Conservation (phyloP, 164 flowering plant genomes). For the Chloranthus sessilifolius region DNA sequence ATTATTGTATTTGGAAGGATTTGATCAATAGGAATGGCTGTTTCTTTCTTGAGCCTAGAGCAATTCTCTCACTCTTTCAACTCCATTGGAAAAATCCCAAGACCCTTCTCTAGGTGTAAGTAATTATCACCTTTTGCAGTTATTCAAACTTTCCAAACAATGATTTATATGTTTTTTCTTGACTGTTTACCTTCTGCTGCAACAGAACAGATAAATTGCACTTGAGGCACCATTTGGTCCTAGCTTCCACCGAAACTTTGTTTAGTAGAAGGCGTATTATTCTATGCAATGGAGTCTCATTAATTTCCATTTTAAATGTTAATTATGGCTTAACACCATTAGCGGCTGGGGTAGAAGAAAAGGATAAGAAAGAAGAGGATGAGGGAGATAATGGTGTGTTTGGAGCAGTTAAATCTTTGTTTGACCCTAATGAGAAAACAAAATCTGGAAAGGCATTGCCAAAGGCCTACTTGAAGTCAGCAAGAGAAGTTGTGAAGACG, state of each 20-base stretch:
- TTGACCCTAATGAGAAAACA: slow-evolving; percentile 91
- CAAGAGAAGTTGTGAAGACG: slow-evolving; percentile 82
- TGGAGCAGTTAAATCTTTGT: slow-evolving; percentile 59
- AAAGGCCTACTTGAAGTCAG: slow-evolving; percentile 87
- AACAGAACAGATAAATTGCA: slow-evolving; percentile 41
- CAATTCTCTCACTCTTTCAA: slow-evolving; percentile 17
- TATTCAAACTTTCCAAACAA: not conserved
- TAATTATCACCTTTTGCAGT: not conserved
- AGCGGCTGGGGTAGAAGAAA: slow-evolving; percentile 35
- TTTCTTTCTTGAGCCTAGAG: slow-evolving; percentile 19
- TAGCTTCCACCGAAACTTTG: slow-evolving; percentile 20
- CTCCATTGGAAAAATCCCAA: slow-evolving; percentile 9
- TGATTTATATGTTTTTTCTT: slow-evolving; percentile 3
- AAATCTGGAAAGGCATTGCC: slow-evolving; percentile 86
- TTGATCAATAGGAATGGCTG: slow-evolving; percentile 20
- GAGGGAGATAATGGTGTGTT: slow-evolving; percentile 45
- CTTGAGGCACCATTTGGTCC: slow-evolving; percentile 17
- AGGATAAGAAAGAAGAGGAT: slow-evolving; percentile 27
- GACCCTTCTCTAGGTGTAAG: slow-evolving; percentile 13
- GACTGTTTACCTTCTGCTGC: slow-evolving; percentile 13
- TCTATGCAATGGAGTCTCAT: slow-evolving; percentile 21
- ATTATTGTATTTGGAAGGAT: not conserved
- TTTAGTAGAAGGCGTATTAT: slow-evolving; percentile 26
- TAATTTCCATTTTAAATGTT: slow-evolving; percentile 30
- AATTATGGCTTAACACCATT: slow-evolving; percentile 26